These are phyloP conservation scores for Penicillium pulvis DNA, from an alignment of 495 filamentous ascomycete species.

Conservation along the genomic window DNA sequence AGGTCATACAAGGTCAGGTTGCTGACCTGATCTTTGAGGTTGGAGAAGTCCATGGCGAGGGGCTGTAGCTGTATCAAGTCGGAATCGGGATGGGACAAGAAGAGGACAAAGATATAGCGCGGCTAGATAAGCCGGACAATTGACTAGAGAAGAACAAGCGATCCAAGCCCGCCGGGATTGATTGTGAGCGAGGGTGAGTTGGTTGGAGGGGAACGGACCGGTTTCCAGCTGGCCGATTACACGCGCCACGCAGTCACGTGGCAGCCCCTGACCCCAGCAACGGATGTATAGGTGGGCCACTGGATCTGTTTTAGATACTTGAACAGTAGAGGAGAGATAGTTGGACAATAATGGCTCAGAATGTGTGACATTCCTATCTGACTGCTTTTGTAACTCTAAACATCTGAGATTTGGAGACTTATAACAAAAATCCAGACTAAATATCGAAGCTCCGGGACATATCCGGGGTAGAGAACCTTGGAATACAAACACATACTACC, in stretches of 20 bases:
- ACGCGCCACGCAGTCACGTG: slow-evolving; percentile 42
- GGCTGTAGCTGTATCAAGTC: slow-evolving; percentile 18
- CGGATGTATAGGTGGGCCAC: background rate
- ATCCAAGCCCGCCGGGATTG: slow-evolving; percentile 24
- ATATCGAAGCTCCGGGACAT: background rate
- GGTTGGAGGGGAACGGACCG: slow-evolving; percentile 23
- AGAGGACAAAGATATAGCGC: slow-evolving; percentile 5
- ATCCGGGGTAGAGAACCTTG: background rate
- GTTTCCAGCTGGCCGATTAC: slow-evolving; percentile 41
- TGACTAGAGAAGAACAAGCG: slow-evolving; percentile 18
- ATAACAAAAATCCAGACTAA: too few relatives aligned
- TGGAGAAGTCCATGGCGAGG: slow-evolving; percentile 78
- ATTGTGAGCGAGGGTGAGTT: slow-evolving; percentile 11
- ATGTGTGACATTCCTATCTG: background rate
- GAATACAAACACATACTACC: too few relatives aligned
- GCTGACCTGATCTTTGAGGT: slow-evolving; percentile 83
- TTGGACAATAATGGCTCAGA: background rate
- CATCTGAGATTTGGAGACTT: too few relatives aligned
- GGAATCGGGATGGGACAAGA: slow-evolving; percentile 13
- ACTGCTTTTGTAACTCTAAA: background rate
- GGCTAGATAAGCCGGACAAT: slow-evolving; percentile 12
- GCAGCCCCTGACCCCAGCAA: slow-evolving; percentile 34
- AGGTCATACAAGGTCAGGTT: slow-evolving; percentile 96
- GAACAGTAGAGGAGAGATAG: background rate
- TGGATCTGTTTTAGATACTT: background rate